phyloP scores from a whole-genome alignment of 768 basidiomycete species.

The Stropharia rugosoannulata region DNA sequence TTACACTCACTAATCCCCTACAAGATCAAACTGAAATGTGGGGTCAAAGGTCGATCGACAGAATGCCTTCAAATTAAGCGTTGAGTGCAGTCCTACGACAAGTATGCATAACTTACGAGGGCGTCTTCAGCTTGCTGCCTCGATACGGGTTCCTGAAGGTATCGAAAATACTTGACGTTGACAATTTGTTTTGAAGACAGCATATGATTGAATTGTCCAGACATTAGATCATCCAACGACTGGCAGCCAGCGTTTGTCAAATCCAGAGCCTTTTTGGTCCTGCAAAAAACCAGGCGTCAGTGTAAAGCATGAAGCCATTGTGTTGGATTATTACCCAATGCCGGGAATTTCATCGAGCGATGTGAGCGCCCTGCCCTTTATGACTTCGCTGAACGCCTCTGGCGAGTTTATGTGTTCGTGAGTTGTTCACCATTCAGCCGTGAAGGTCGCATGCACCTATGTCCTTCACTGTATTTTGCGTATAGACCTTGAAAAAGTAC shows the following conservation, averaged over 20 bases:
- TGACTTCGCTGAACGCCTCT: slow-evolving; percentile 21
- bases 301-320: not conserved
- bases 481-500: slow-evolving; percentile 22
- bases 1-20: slow-evolving; percentile 57
- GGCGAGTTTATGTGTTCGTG: slow-evolving; percentile 8
- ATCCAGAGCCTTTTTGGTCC: slow-evolving; percentile 35
- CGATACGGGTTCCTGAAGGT: slow-evolving; percentile 33
- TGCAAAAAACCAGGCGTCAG: slow-evolving; percentile 14
- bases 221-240: slow-evolving; percentile 38
- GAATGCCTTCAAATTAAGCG: slow-evolving; percentile 38
- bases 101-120: slow-evolving; percentile 32
- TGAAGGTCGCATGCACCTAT: slow-evolving; percentile 21
- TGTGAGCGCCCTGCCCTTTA: slow-evolving; percentile 25
- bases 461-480: slow-evolving; percentile 19
- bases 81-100: not conserved
- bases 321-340: slow-evolving; percentile 43
- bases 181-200: slow-evolving; percentile 37
- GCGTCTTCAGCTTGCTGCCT: slow-evolving; percentile 43
- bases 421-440: not conserved
- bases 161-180: slow-evolving; percentile 38
- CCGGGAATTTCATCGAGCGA: slow-evolving; percentile 39
- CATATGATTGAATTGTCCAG: slow-evolving; percentile 35
- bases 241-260: slow-evolving; percentile 52
- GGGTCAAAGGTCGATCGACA: slow-evolving; percentile 43
- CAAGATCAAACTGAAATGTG: slow-evolving; percentile 48